Evolutionary conservation across 1,139 yeast genomes (phyloP), one percentile per base, ranked within the genome.

Genomic region (Geotrichum phurueaensis): DNA sequence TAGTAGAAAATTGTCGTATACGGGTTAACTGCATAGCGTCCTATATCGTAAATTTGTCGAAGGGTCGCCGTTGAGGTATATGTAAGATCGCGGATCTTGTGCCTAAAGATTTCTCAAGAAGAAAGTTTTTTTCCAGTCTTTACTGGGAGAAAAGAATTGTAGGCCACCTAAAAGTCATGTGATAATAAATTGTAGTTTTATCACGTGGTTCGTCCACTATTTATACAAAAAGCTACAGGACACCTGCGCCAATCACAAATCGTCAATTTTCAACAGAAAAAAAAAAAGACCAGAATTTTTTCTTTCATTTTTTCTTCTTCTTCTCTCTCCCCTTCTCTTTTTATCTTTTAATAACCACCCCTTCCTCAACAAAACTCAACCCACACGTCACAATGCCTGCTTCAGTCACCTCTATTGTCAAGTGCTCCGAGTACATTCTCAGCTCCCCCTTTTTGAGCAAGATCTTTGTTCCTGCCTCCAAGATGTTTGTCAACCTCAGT

Each of bases 321-420:
- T 54, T n/a, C 23, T 20, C n/a, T 20, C 33, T 27, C 25, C 39
- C 45, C 22, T 47, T 13, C 53, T 33, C 54, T 18, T 48, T 51
- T 29, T 29, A 18, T 31, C 49, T 18, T 9, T 25, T 31, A 27
- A 4, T n/a, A n/a, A 10, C 56, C 39, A 56, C 51, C 56, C 22
- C 3, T 29, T 15, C 22, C 47, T 13, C 29, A 6, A 25, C 29
- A 23, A 53, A 27, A 39, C 31, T 25, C 33, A 45, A 29, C 15
- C 33, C 20, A 13, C 31, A 47, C 31, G 54, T 27, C 54, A 65
- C 63, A 66, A 85, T 86, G 90, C 61, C 61, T 22, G 83, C 88
- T 66, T 83, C 96, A 59, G 79, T 88, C 74, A 87, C 96, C 53
- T 86, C 92, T 68, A 85, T 91, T 71, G 95, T 84, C 72, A 89